Base-by-base conservation (phyloP, 78 protist species). In the Blattamonas nauphoetae region DNA sequence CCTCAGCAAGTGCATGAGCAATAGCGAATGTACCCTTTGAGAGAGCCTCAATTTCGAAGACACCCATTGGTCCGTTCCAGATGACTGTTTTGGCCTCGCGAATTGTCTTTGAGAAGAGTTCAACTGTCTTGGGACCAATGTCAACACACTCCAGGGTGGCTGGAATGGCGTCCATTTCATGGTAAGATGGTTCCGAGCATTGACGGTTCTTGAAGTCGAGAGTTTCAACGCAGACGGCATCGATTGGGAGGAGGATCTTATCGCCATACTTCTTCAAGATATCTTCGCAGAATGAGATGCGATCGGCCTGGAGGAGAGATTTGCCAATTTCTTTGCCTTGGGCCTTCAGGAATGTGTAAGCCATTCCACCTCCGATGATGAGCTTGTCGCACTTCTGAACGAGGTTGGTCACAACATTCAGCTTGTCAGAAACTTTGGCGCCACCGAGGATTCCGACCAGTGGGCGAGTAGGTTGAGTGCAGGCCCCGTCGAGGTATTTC, bases 41-140 rank as follows among this genome's bases (percentile, higher is more conserved):
- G 90, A 96, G 97, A n/a, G 41, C 80, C 3, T 44, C 91, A 44
- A 96, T 86, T 88, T 98, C 99, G 85, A 97, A 97, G 21, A 98
- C 99, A 45, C 99, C 99, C 89, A 90, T 81, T 63, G 99, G 99
- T 5, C 99, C 99, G 93, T 97, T 98, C 98, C 97, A 96, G 45
- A 96, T 92, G 85, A 97, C 89, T 11, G 97, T 94, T 85, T 91
- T 92, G 86, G 96, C 92, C 36, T 79, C 1, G 1, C 0, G 35
- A 29, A 93, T 78, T 45, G 1, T 88, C 29, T 0, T 45, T 1
- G 42, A 64, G 71, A 81, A 81, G 43, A 1, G 42, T 0, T 6
- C 82, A 43, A 6, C 2, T 3, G 79, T 71, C 42, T n/a, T 44
- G 5, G 45, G 84, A n/a, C 82, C 55, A 63, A 6, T 41, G 3